Percentiles rank a stretch among this genome's conserved stretches.
Evolutionary conservation across 1,139 yeast genomes (phyloP).

Genomic region (Yamadazyma conglobata): DNA sequence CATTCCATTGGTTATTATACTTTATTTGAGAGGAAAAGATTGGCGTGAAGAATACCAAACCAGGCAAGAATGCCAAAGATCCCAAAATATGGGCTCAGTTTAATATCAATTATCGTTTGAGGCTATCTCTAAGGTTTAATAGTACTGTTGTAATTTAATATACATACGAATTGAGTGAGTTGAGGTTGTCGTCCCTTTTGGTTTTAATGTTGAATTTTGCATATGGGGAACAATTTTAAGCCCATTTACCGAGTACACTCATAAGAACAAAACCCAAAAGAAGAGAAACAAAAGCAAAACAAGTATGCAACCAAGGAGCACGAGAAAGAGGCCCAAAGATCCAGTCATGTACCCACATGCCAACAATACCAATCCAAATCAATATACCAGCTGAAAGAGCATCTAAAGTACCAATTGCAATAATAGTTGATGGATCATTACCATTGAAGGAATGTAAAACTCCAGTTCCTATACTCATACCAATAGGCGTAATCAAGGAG

Average conservation of each 20-base stretch:
- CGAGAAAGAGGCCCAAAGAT: constrained; percentile 24
- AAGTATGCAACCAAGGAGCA: constrained; percentile 20
- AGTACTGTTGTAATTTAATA: too few relatives aligned
- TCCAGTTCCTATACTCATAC: constrained; percentile 30
- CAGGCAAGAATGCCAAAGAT: too few relatives aligned
- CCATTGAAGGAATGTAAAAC: constrained; percentile 26
- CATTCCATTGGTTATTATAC: constrained; percentile 19
- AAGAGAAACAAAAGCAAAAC: constrained; percentile 20
- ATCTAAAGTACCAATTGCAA: constrained; percentile 33
- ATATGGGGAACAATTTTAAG: too few relatives aligned
- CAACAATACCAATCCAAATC: constrained; percentile 33
- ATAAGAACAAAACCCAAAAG: constrained; percentile 32
- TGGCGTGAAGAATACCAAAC: constrained; percentile 7
- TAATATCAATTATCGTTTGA: too few relatives aligned
- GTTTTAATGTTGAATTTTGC: too few relatives aligned
- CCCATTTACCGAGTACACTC: constrained; percentile 43
- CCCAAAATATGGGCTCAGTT: too few relatives aligned
- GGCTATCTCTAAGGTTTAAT: too few relatives aligned
- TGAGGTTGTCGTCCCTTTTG: too few relatives aligned
- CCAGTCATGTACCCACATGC: constrained; percentile 35
- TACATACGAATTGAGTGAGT: too few relatives aligned
- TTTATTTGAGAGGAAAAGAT: constrained; percentile 15
- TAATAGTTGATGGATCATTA: constrained; percentile 25
- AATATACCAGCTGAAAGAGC: constrained; percentile 34
- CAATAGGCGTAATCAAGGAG: constrained; percentile 23